These are phyloP conservation scores for Ophiocordyceps camponoti-floridani DNA, from an alignment of 2,329 filamentous ascomycete species.

Conservation along the genomic window DNA sequence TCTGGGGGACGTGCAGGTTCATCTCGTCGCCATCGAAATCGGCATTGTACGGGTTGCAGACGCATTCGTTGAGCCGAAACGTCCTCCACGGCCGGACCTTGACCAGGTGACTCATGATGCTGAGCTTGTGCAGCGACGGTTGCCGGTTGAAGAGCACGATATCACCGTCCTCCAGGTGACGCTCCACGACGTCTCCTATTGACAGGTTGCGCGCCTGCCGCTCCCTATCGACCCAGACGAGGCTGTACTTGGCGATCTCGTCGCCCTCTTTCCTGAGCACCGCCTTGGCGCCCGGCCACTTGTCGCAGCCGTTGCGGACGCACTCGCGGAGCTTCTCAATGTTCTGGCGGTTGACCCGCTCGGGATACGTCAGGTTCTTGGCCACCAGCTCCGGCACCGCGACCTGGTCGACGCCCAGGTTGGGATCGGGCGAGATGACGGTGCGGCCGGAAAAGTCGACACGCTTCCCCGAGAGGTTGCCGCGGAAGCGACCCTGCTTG, in stretches of 20 bases:
- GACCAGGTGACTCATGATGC: slow-evolving; percentile 98
- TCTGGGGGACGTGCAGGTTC: slow-evolving; percentile 98
- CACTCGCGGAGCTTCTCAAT: slow-evolving; percentile 78
- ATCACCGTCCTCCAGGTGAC: slow-evolving; percentile 87
- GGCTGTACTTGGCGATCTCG: slow-evolving; percentile 83
- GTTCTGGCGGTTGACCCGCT: slow-evolving; percentile 95
- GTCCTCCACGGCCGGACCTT: slow-evolving; percentile 98
- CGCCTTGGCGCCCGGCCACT: slow-evolving; percentile 91
- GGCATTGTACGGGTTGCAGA: slow-evolving; percentile 96
- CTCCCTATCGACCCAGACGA: slow-evolving; percentile 78
- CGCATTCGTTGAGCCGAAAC: slow-evolving; percentile 89
- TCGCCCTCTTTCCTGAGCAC: slow-evolving; percentile 89
- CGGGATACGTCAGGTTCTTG: slow-evolving; percentile 81
- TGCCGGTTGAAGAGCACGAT: slow-evolving; percentile 99
- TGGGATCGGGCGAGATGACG: slow-evolving; percentile 96
- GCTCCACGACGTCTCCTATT: slow-evolving; percentile 80
- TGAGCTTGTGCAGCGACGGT: slow-evolving; percentile 96
- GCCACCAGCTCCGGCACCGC: slow-evolving; percentile 91
- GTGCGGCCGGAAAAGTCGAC: slow-evolving; percentile 99
- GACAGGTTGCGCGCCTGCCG: slow-evolving; percentile 77
- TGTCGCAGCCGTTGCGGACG: slow-evolving; percentile 83
- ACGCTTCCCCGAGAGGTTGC: slow-evolving; percentile 98
- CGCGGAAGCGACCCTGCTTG: slow-evolving; percentile 91
- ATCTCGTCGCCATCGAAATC: slow-evolving; percentile 99
- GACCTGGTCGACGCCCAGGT: slow-evolving; percentile 88